phyloP scores from a whole-genome alignment of 2,329 filamentous ascomycete genomes.

The Fusarium gaditjirri region DNA sequence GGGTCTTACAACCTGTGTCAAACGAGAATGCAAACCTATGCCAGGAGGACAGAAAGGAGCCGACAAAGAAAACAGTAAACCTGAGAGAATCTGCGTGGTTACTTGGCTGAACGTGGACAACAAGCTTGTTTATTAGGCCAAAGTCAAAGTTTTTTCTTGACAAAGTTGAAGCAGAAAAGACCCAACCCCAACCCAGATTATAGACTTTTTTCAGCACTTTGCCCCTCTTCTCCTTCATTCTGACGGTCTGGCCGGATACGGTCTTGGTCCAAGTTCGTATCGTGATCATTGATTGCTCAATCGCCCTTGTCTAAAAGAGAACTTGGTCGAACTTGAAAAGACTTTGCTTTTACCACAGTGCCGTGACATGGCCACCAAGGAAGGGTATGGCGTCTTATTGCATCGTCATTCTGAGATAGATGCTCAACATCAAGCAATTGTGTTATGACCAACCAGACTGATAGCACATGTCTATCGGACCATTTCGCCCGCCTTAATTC shows the following conservation, averaged over 20 bases:
- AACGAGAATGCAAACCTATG: slow-evolving; percentile 14
- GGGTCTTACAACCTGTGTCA: slow-evolving; percentile 14
- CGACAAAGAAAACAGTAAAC: slow-evolving; percentile 11
- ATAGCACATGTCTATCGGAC: slow-evolving; percentile 14
- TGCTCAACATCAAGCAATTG: slow-evolving; percentile 40
- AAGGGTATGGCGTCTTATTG: slow-evolving; percentile 20
- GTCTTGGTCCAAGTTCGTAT: slow-evolving; percentile 7
- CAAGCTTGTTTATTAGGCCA: slow-evolving; percentile 27
- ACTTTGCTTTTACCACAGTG: slow-evolving; percentile 6
- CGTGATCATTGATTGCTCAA: slow-evolving; percentile 20
- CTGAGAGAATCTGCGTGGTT: slow-evolving; percentile 7
- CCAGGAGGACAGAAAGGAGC: slow-evolving; percentile 13
- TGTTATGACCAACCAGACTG: slow-evolving; percentile 4
- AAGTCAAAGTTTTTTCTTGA: slow-evolving; percentile 16
- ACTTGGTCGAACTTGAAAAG: slow-evolving; percentile 15
- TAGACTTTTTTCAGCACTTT: slow-evolving; percentile 33
- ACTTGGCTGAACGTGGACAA: slow-evolving; percentile 10
- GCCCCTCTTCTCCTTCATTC: slow-evolving; percentile 23
- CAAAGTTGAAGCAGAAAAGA: slow-evolving; percentile 11
- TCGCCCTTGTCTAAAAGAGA: background rate
- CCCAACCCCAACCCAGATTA: slow-evolving; percentile 27
- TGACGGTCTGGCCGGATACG: slow-evolving; percentile 13
- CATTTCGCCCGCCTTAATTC: slow-evolving; percentile 1
- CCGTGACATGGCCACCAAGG: slow-evolving; percentile 15
- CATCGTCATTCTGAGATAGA: slow-evolving; percentile 42